A percentile compares a stretch with the other conserved stretches of the same genome.
These are phyloP conservation scores for Paramyrothecium sp. DNA, from an alignment of 2,329 filamentous ascomycete species.

Conservation along the genomic window DNA sequence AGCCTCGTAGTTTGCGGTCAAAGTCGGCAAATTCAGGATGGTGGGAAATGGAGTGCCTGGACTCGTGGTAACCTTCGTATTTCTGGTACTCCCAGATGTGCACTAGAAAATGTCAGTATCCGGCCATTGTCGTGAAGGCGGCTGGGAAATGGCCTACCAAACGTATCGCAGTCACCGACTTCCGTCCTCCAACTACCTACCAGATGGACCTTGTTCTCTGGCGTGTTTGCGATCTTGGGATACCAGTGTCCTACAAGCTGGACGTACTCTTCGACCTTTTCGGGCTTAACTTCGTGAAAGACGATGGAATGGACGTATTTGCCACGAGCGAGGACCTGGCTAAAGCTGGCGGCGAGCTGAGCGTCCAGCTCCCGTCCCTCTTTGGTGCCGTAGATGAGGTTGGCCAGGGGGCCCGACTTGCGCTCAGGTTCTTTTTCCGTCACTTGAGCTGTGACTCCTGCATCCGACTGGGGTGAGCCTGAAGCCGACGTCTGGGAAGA, in stretches of 20 bases:
- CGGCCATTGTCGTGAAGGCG: not conserved
- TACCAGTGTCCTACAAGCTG: conserved; percentile 90
- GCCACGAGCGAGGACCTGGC: conserved; percentile 87
- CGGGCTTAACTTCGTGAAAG: conserved; percentile 91
- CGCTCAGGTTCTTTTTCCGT: conserved; percentile 57
- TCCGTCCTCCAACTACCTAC: conserved; percentile 98
- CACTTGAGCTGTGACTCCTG: conserved; percentile 50
- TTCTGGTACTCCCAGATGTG: conserved; percentile 99
- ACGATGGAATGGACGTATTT: conserved; percentile 99
- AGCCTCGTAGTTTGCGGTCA: conserved; percentile 77
- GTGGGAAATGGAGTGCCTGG: conserved; percentile 77
- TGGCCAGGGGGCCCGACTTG: conserved; percentile 73
- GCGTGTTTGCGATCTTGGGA: conserved; percentile 77
- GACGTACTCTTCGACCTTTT: conserved; percentile 93
- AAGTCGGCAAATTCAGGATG: conserved; percentile 85
- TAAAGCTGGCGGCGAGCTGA: conserved; percentile 95
- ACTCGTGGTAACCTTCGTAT: conserved; percentile 93
- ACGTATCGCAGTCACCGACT: conserved; percentile 95
- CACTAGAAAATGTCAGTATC: conserved; percentile 53
- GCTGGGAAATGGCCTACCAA: conserved; percentile 60
- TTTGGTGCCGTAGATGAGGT: conserved; percentile 94
- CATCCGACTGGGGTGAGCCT: conserved; percentile 31
- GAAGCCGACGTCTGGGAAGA: conserved; percentile 38
- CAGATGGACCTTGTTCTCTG: conserved; percentile 91
- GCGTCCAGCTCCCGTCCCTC: conserved; percentile 92